Percentiles rank a stretch among this genome's conserved stretches.
phyloP scores from a whole-genome alignment of 2,329 filamentous ascomycete genomes.

The Paradendryphiella salina region DNA sequence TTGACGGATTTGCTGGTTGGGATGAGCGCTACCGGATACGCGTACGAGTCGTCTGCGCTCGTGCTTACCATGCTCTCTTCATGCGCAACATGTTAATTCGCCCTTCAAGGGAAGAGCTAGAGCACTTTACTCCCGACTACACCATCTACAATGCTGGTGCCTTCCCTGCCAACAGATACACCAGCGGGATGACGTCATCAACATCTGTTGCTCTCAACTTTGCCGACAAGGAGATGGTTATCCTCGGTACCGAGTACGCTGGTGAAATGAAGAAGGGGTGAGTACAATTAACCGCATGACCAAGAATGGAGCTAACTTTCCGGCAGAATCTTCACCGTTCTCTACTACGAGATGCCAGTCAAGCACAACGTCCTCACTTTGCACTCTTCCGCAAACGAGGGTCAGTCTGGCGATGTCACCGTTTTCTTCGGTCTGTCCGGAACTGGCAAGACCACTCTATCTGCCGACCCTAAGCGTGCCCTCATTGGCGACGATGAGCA shows the following conservation, averaged over 20 bases:
- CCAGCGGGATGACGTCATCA: slow-evolving; percentile 96
- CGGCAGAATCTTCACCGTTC: slow-evolving; percentile 95
- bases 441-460: slow-evolving; percentile 97
- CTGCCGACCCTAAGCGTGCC: slow-evolving; percentile 92
- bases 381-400: slow-evolving; percentile 98
- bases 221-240: slow-evolving; percentile 99
- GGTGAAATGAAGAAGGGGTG: slow-evolving; percentile 51
- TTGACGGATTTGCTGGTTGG: slow-evolving; percentile 97
- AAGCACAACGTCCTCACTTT: slow-evolving; percentile 99
- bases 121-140: slow-evolving; percentile 98
- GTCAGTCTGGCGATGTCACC: slow-evolving; percentile 89
- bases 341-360: slow-evolving; percentile 99
- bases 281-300: neutral
- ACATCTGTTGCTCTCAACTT: slow-evolving; percentile 99
- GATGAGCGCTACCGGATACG: slow-evolving; percentile 97
- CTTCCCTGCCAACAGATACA: slow-evolving; percentile 98
- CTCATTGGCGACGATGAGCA: slow-evolving; percentile 99
- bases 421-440: slow-evolving; percentile 99
- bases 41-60: slow-evolving; percentile 96
- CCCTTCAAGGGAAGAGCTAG: slow-evolving; percentile 84
- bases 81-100: slow-evolving; percentile 99
- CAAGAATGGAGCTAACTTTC: slow-evolving; percentile 13
- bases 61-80: slow-evolving; percentile 99
- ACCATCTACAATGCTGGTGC: slow-evolving; percentile 99
- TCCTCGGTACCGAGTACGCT: slow-evolving; percentile 97